phyloP scores from a whole-genome alignment of 1,284 basidiomycete genomes.

The Bjerkandera adusta region DNA sequence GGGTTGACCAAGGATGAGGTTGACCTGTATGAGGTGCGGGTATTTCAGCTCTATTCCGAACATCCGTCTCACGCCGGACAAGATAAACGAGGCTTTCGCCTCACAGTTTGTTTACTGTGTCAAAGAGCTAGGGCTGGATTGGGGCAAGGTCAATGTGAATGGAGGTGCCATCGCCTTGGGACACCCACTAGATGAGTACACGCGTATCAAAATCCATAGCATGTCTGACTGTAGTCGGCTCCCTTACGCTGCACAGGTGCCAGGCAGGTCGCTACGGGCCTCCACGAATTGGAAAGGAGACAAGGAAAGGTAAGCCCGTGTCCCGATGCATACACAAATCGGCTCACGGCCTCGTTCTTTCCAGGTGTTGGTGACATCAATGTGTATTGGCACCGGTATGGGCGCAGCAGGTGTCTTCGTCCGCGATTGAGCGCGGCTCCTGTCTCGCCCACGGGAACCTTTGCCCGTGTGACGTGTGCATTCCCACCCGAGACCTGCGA shows the following conservation, averaged over 20 bases:
- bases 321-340: slow-evolving; percentile 5
- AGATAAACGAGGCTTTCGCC: slow-evolving; percentile 93
- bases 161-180: slow-evolving; percentile 91
- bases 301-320: slow-evolving; percentile 63
- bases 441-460: not conserved
- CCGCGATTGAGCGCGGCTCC: slow-evolving; percentile 23
- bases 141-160: slow-evolving; percentile 81
- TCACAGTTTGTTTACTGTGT: slow-evolving; percentile 86
- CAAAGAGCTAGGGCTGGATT: slow-evolving; percentile 68
- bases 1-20: slow-evolving; percentile 73
- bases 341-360: slow-evolving; percentile 2
- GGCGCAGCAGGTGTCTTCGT: slow-evolving; percentile 57
- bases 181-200: slow-evolving; percentile 77
- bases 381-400: slow-evolving; percentile 89
- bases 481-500: not conserved
- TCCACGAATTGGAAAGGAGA: slow-evolving; percentile 78
- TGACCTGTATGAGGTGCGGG: slow-evolving; percentile 74
- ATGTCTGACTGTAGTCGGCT: slow-evolving; percentile 27
- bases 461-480: not conserved
- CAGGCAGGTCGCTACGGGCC: slow-evolving; percentile 84
- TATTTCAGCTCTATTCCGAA: not conserved
- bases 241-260: slow-evolving; percentile 79
- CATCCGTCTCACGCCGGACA: not conserved
- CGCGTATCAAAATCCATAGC: too few species aligned
- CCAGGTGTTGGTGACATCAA: slow-evolving; percentile 76